Evolutionary conservation across 108 stramenopile genomes (phyloP).

Genomic region (Chaetoceros muelleri): DNA sequence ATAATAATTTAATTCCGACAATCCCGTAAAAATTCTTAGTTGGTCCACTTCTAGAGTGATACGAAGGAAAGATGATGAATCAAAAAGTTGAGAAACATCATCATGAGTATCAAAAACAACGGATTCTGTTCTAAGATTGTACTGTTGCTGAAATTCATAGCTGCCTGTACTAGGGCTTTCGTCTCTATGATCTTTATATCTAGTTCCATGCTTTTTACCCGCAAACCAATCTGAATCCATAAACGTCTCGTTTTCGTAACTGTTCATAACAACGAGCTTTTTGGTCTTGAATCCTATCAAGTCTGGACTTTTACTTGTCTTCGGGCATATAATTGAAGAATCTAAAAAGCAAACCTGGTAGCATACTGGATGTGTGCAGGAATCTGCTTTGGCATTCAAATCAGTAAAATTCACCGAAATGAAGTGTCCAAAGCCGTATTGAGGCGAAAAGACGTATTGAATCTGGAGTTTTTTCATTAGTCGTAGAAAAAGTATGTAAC

Average conservation of each 20-base stretch:
- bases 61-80: conserved; percentile 5
- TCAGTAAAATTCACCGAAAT: not conserved
- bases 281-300: conserved; percentile 51
- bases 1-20: conserved; percentile 11
- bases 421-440: conserved; percentile 44
- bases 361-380: conserved; percentile 15
- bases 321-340: conserved; percentile 50
- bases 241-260: conserved; percentile 17
- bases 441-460: conserved; percentile 49
- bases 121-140: too few species aligned
- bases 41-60: conserved; percentile 13
- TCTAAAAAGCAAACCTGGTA: conserved; percentile 24
- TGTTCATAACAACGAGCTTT: conserved; percentile 18
- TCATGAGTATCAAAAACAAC: conserved; percentile 6
- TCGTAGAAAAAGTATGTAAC: too few species aligned
- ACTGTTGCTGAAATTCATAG: too few species aligned
- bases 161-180: conserved; percentile 10
- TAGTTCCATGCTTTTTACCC: not conserved
- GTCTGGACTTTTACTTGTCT: conserved; percentile 42
- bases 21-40: conserved; percentile 27
- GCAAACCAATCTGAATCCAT: conserved; percentile 17
- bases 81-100: not conserved
- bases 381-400: conserved; percentile 5
- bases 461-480: too few species aligned
- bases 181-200: conserved; percentile 1